A percentile compares a stretch with the other conserved stretches of the same genome.
These are phyloP conservation scores for Leishmania lainsoni DNA, from an alignment of 208 protist genomes.

Conservation along the genomic window DNA sequence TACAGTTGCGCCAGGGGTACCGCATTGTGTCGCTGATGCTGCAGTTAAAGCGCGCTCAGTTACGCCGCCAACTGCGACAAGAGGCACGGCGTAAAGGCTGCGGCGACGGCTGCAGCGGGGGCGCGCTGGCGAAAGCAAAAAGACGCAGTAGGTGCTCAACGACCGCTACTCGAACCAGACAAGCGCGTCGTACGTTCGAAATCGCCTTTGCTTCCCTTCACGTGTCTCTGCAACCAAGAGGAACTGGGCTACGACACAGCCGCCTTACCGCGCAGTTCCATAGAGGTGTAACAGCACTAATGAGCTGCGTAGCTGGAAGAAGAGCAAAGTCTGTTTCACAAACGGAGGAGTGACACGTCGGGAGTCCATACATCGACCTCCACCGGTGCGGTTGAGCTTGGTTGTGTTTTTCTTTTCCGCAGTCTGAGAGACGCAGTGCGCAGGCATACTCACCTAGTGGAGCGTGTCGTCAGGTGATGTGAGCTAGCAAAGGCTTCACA, in stretches of 20 bases:
- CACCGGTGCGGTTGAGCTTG: background rate
- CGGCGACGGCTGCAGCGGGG: background rate
- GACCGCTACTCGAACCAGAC: background rate
- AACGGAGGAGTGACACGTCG: background rate
- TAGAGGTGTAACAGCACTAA: background rate
- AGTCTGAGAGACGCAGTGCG: background rate
- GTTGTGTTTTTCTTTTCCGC: background rate
- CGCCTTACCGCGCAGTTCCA: background rate
- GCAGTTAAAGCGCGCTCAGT: conserved; percentile 25
- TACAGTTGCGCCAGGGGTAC: conserved; percentile 39
- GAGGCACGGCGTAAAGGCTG: conserved; percentile 5
- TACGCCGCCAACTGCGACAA: conserved; percentile 12
- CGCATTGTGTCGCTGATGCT: conserved; percentile 43
- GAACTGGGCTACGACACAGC: background rate
- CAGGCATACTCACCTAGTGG: background rate
- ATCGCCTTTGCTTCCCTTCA: background rate
- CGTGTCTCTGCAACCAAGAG: background rate
- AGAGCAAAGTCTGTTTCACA: background rate
- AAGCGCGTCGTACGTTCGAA: background rate
- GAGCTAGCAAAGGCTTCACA: background rate
- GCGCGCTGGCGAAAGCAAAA: conserved; percentile 9
- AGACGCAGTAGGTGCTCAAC: conserved; percentile 14
- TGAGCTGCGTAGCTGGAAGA: background rate
- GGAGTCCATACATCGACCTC: background rate
- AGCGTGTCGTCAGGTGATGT: background rate